phyloP scores from a whole-genome alignment of 2,329 filamentous ascomycete genomes.

The Shiraia sp. region DNA sequence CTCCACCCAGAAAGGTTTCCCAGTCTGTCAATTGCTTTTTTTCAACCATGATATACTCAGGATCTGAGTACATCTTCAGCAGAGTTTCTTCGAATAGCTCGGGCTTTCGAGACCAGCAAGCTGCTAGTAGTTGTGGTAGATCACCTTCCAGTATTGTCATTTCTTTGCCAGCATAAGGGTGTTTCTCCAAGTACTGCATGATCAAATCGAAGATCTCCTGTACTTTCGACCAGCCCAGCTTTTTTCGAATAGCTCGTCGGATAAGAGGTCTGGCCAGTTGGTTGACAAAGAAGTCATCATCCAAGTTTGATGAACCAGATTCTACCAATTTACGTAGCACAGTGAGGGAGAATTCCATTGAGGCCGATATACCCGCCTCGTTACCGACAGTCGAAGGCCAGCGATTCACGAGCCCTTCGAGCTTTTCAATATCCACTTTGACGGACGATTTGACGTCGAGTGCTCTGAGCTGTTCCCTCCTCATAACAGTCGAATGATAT shows the following conservation, averaged over 20 bases:
- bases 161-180: slow-evolving; percentile 9
- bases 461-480: slow-evolving; percentile 11
- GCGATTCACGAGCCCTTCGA: slow-evolving; percentile 10
- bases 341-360: slow-evolving; percentile 32
- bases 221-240: slow-evolving; percentile 11
- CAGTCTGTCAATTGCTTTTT: slow-evolving; percentile 1
- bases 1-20: slow-evolving; percentile 6
- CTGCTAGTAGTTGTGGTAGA: slow-evolving; percentile 21
- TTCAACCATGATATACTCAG: background rate
- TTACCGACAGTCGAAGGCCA: slow-evolving; percentile 10
- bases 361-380: slow-evolving; percentile 21
- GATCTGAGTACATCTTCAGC: slow-evolving; percentile 5
- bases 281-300: slow-evolving; percentile 12
- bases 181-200: slow-evolving; percentile 17
- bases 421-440: slow-evolving; percentile 1
- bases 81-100: slow-evolving; percentile 23
- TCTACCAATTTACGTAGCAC: slow-evolving; percentile 16
- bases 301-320: background rate
- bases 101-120: slow-evolving; percentile 29
- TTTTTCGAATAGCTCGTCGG: slow-evolving; percentile 23
- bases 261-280: slow-evolving; percentile 26
- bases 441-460: slow-evolving; percentile 4
- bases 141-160: slow-evolving; percentile 9
- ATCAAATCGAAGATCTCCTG: slow-evolving; percentile 22
- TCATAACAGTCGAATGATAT: slow-evolving; percentile 21